Percentiles rank a stretch among this genome's conserved stretches.
Conservation (phyloP, 352 stramenopile species). For the Thalassiosira allenii region DNA sequence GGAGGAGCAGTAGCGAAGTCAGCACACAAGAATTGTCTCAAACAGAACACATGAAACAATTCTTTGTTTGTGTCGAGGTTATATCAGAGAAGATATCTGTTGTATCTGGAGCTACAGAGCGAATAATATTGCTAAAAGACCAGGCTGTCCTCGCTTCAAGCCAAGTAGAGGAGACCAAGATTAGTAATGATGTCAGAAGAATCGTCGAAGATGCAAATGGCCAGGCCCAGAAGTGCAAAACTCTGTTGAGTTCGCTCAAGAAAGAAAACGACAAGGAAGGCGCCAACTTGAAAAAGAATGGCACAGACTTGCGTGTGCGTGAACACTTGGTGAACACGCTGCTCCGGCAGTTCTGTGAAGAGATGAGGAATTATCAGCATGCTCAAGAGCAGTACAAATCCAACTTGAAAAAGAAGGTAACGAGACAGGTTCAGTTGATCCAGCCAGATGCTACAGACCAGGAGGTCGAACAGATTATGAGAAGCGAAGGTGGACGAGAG, state of each 20-base stretch:
- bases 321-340: conserved; percentile 98
- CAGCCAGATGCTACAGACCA: conserved; percentile 97
- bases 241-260: conserved; percentile 88
- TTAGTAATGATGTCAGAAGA: conserved; percentile 91
- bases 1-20: neutral
- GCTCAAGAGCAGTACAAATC: conserved; percentile 97
- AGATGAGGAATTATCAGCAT: conserved; percentile 98
- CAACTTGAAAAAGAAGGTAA: conserved; percentile 98
- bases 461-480: conserved; percentile 97
- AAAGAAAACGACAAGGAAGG: no score
- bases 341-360: conserved; percentile 98
- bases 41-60: conserved; percentile 90
- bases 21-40: conserved; percentile 12
- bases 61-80: conserved; percentile 95
- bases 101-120: conserved; percentile 90
- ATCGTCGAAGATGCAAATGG: conserved; percentile 94
- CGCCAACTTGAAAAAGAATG: conserved; percentile 91
- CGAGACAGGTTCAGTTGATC: conserved; percentile 97
- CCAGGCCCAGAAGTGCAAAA: conserved; percentile 90
- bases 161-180: conserved; percentile 90
- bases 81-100: conserved; percentile 93
- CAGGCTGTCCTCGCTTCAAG: conserved; percentile 93
- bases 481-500: conserved; percentile 85
- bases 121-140: conserved; percentile 93
- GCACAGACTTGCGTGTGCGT: conserved; percentile 88